These are phyloP conservation scores for Kodamaea nitidulidarum DNA, from an alignment of 805 yeast species.

Conservation along the genomic window DNA sequence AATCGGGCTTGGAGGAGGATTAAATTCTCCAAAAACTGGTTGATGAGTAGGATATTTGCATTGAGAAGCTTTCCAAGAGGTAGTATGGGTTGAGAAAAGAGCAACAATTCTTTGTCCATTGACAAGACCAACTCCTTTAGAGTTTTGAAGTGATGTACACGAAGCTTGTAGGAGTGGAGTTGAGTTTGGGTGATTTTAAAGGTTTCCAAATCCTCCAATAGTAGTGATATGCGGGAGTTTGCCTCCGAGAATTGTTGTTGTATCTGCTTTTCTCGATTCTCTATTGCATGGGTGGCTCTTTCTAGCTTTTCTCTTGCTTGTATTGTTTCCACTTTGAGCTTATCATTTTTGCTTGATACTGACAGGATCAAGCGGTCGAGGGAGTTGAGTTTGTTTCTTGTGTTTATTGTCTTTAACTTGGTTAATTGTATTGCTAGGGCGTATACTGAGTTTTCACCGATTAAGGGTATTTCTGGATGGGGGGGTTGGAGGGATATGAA, in stretches of 20 bases:
- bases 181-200: slow-evolving; percentile 18
- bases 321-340: background rate
- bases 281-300: background rate
- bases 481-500: background rate
- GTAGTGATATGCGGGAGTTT: slow-evolving; percentile 3
- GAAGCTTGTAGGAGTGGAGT: slow-evolving; percentile 24
- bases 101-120: slow-evolving; percentile 8
- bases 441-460: slow-evolving; percentile 17
- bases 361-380: slow-evolving; percentile 1
- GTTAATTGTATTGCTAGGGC: slow-evolving; percentile 28
- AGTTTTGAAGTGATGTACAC: slow-evolving; percentile 20
- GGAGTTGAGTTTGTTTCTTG: slow-evolving; percentile 14
- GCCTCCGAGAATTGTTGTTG: slow-evolving; percentile 1
- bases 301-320: background rate
- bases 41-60: slow-evolving; percentile 19
- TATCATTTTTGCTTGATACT: background rate
- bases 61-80: slow-evolving; percentile 24
- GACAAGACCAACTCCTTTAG: slow-evolving; percentile 25
- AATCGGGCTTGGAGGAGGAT: slow-evolving; percentile 16
- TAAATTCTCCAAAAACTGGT: slow-evolving; percentile 22
- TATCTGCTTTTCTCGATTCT: background rate
- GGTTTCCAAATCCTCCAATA: slow-evolving; percentile 7
- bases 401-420: slow-evolving; percentile 22
- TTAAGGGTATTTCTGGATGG: slow-evolving; percentile 14
- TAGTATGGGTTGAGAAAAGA: slow-evolving; percentile 28